phyloP scores from a whole-genome alignment of 208 protist genomes.

The Acanthamoeba triangularis region DNA sequence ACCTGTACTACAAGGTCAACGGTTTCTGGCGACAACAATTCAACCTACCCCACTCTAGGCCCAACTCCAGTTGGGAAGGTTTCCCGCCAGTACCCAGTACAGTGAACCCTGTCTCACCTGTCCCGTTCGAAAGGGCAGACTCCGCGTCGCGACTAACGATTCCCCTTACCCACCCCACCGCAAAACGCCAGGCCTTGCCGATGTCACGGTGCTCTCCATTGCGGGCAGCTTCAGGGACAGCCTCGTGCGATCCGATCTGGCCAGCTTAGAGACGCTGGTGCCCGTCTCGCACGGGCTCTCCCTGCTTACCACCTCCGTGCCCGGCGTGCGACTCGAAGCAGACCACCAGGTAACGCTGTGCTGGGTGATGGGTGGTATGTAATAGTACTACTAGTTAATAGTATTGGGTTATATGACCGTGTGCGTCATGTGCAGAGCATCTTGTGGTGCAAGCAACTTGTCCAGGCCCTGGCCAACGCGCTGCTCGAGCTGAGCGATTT shows the following conservation, averaged over 20 bases:
- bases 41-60: not conserved
- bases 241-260: conserved; percentile 64
- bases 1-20: conserved; percentile 70
- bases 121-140: too few species aligned
- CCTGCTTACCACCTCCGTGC: conserved; percentile 59
- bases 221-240: conserved; percentile 72
- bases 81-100: not conserved
- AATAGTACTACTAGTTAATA: too few species aligned
- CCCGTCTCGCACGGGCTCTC: conserved; percentile 39
- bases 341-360: conserved; percentile 42
- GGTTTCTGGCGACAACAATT: conserved; percentile 43
- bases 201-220: conserved; percentile 72
- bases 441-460: conserved; percentile 61
- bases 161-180: not conserved
- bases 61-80: not conserved
- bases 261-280: conserved; percentile 40
- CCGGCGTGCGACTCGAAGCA: conserved; percentile 49
- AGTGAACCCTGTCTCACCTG: too few species aligned
- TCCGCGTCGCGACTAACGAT: not conserved
- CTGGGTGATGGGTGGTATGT: too few species aligned
- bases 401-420: too few species aligned
- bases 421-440: conserved; percentile 26
- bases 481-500: not conserved
- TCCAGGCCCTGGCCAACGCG: not conserved
- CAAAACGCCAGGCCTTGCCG: not conserved